phyloP scores from a whole-genome alignment of 352 stramenopile species.

The Phytopythium helicoides region DNA sequence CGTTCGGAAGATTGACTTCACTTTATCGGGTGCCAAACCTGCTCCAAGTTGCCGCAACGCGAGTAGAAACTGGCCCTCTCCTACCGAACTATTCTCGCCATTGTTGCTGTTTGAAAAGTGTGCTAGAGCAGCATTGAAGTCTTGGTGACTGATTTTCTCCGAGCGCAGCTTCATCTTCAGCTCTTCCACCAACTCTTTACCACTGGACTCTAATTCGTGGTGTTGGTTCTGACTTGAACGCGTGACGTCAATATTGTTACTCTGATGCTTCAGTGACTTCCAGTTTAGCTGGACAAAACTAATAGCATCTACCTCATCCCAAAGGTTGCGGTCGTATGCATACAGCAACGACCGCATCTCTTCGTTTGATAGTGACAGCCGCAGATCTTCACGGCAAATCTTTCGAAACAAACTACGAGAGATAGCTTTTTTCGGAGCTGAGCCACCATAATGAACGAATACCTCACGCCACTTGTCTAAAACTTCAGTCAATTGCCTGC shows the following conservation, averaged over 20 bases:
- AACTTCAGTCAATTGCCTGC: constrained; percentile 35
- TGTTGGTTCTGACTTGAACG: constrained; percentile 6
- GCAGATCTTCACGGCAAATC: constrained; percentile 26
- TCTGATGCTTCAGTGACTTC: constrained; percentile 24
- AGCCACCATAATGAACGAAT: constrained; percentile 29
- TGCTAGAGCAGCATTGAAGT: constrained; percentile 18
- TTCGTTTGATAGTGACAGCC: constrained; percentile 39
- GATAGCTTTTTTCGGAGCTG: constrained; percentile 15
- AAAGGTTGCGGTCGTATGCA: constrained; percentile 48
- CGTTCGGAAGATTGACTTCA: constrained; percentile 19
- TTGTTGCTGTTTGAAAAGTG: constrained; percentile 5
- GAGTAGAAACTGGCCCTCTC: constrained; percentile 21
- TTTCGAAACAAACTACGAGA: constrained; percentile 40
- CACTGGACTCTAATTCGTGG: constrained; percentile 1
- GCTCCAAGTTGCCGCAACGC: constrained; percentile 29
- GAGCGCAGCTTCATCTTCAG: constrained; percentile 13
- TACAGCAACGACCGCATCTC: constrained; percentile 53
- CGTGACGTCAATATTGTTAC: constrained; percentile 11
- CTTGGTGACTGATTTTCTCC: constrained; percentile 2
- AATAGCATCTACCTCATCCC: constrained; percentile 46
- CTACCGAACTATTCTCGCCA: constrained; percentile 7
- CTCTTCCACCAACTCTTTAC: constrained; percentile 11
- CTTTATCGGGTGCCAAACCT: constrained; percentile 17
- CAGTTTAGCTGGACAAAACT: constrained; percentile 63
- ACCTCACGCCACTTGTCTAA: constrained; percentile 35